phyloP scores from a whole-genome alignment of 495 filamentous ascomycete genomes.

The Trichoderma asperelloides region DNA sequence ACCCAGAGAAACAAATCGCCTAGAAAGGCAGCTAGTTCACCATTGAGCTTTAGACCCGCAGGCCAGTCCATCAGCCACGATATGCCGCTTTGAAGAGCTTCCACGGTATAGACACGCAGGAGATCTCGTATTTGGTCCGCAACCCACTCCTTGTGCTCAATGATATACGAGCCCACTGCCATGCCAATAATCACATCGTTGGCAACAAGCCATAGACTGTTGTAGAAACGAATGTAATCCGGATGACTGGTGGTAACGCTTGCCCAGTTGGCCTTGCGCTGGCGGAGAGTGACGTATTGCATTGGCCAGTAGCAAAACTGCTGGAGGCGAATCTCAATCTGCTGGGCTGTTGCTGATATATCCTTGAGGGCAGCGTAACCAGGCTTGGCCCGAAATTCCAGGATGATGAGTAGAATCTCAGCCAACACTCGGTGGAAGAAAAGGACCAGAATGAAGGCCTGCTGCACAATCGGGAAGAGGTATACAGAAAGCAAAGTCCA shows the following conservation, averaged over 20 bases:
- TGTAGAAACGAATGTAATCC: constrained; percentile 98
- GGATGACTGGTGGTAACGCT: constrained; percentile 92
- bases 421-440: constrained; percentile 74
- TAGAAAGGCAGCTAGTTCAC: constrained; percentile 83
- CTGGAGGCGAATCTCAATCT: constrained; percentile 93
- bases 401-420: constrained; percentile 65
- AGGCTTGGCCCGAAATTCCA: constrained; percentile 82
- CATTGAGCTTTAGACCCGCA: constrained; percentile 97
- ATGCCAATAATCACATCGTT: constrained; percentile 99
- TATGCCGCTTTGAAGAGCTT: constrained; percentile 82
- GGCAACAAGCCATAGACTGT: constrained; percentile 95
- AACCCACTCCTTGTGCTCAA: constrained; percentile 84
- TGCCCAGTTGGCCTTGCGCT: constrained; percentile 86
- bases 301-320: constrained; percentile 99
- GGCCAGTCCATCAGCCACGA: constrained; percentile 95
- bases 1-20: constrained; percentile 97
- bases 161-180: constrained; percentile 90
- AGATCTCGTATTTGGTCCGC: constrained; percentile 72
- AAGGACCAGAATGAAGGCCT: constrained; percentile 64
- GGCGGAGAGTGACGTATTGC: constrained; percentile 84
- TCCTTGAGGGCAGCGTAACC: constrained; percentile 85
- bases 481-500: constrained; percentile 67
- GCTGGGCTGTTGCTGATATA: constrained; percentile 93
- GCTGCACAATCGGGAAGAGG: constrained; percentile 67
- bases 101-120: constrained; percentile 74